A percentile compares a stretch with the other conserved stretches of the same genome.
phyloP scores from a whole-genome alignment of 345 rosid genomes.

The Eucalyptus tenuipes region DNA sequence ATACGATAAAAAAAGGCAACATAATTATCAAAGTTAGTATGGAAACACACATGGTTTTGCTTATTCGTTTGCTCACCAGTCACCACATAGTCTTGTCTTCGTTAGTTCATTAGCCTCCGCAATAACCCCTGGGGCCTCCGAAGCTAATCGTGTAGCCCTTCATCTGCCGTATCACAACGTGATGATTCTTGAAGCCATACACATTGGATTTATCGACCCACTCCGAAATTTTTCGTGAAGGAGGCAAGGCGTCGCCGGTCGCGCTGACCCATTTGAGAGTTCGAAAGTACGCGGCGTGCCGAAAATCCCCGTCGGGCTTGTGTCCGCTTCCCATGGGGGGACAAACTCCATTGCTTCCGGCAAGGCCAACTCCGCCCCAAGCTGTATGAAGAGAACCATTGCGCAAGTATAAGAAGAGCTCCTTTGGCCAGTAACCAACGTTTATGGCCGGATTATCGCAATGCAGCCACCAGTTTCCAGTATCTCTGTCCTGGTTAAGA shows the following conservation, averaged over 20 bases:
- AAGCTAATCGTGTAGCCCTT: neutral
- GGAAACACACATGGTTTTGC: neutral
- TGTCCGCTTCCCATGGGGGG: neutral
- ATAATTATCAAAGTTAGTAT: neutral
- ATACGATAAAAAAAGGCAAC: neutral
- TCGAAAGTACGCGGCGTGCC: neutral
- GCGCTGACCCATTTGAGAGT: neutral
- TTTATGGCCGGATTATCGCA: neutral
- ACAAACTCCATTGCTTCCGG: neutral
- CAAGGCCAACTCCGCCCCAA: neutral
- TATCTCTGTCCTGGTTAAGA: neutral
- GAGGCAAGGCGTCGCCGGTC: neutral
- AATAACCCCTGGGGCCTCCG: neutral
- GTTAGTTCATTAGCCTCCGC: neutral
- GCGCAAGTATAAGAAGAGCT: neutral
- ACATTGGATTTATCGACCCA: neutral
- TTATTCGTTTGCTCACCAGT: neutral
- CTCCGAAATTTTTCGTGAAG: neutral
- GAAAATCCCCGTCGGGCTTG: neutral
- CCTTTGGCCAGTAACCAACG: neutral
- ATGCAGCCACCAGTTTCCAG: neutral
- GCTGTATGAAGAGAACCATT: neutral
- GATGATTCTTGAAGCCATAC: neutral
- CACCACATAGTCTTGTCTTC: neutral
- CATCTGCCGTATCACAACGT: neutral